These are phyloP conservation scores for Baudoinia panamericana DNA, from an alignment of 495 filamentous ascomycete genomes.

Conservation along the genomic window DNA sequence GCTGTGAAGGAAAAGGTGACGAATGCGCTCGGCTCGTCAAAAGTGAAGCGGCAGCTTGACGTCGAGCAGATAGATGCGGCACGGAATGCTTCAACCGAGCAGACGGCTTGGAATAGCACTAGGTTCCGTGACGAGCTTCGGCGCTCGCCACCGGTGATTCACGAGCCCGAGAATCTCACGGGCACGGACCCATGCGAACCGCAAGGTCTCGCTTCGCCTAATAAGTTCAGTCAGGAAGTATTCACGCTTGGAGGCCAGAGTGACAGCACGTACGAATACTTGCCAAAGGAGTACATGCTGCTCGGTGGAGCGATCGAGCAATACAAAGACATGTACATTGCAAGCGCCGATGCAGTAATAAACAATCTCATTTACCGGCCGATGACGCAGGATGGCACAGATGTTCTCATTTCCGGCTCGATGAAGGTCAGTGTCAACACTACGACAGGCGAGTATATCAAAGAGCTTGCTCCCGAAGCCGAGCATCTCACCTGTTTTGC, in stretches of 20 bases:
- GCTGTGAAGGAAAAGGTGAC: not conserved
- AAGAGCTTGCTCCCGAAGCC: conserved; percentile 36
- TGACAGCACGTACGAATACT: conserved; percentile 90
- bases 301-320: conserved; percentile 71
- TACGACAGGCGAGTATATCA: conserved; percentile 5
- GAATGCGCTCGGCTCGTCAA: conserved; percentile 1
- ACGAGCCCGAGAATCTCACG: not conserved
- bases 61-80: too few relatives aligned
- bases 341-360: conserved; percentile 53
- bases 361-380: conserved; percentile 73
- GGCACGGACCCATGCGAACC: conserved; percentile 22
- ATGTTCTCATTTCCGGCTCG: conserved; percentile 61
- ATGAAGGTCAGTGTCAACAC: conserved; percentile 32
- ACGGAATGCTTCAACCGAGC: too few relatives aligned
- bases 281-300: conserved; percentile 69
- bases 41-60: conserved; percentile 5
- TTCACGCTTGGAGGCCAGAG: conserved; percentile 75
- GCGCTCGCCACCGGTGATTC: not conserved
- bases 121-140: not conserved
- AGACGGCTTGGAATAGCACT: not conserved
- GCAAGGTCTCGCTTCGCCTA: conserved; percentile 23
- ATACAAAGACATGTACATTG: conserved; percentile 71
- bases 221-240: conserved; percentile 22
- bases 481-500: conserved; percentile 80
- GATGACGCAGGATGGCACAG: conserved; percentile 60